phyloP scores from a whole-genome alignment of 2,329 filamentous ascomycete genomes.

The Ophiostoma sp. region DNA sequence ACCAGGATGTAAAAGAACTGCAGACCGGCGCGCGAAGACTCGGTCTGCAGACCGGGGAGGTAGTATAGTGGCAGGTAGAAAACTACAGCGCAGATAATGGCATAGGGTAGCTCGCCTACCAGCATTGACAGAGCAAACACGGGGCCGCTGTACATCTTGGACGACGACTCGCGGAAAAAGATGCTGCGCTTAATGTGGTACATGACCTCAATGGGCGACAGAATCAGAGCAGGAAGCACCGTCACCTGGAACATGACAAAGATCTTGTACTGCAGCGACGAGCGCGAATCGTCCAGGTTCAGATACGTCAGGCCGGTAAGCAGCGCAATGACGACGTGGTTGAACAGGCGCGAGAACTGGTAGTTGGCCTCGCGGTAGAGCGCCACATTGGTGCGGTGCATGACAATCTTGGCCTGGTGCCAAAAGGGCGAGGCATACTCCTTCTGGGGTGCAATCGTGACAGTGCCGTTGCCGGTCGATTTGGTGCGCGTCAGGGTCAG shows the following conservation, averaged over 20 bases:
- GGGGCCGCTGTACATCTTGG: conserved; percentile 78
- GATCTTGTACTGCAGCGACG: conserved; percentile 76
- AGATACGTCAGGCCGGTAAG: conserved; percentile 76
- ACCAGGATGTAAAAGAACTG: conserved; percentile 81
- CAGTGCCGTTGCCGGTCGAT: conserved; percentile 31
- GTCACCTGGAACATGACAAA: conserved; percentile 90
- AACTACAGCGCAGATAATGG: conserved; percentile 67
- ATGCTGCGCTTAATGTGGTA: conserved; percentile 75
- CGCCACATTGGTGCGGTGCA: conserved; percentile 65
- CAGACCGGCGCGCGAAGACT: conserved; percentile 66
- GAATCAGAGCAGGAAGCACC: conserved; percentile 75
- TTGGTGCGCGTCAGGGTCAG: conserved; percentile 14
- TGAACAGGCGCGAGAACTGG: conserved; percentile 80
- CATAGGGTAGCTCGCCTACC: conserved; percentile 81
- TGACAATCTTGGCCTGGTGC: conserved; percentile 74
- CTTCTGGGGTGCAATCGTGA: conserved; percentile 48
- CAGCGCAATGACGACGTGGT: conserved; percentile 71
- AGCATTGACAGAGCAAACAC: conserved; percentile 74
- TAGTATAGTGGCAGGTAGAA: conserved; percentile 86
- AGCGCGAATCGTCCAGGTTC: conserved; percentile 67
- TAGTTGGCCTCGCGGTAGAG: conserved; percentile 89
- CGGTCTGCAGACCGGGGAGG: conserved; percentile 66
- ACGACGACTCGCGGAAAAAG: conserved; percentile 78
- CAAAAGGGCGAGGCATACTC: conserved; percentile 77
- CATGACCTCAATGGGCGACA: conserved; percentile 78